Percentiles rank a stretch among this genome's conserved stretches.
phyloP scores from a whole-genome alignment of 768 basidiomycete genomes.

The Boletellus ananiceps region DNA sequence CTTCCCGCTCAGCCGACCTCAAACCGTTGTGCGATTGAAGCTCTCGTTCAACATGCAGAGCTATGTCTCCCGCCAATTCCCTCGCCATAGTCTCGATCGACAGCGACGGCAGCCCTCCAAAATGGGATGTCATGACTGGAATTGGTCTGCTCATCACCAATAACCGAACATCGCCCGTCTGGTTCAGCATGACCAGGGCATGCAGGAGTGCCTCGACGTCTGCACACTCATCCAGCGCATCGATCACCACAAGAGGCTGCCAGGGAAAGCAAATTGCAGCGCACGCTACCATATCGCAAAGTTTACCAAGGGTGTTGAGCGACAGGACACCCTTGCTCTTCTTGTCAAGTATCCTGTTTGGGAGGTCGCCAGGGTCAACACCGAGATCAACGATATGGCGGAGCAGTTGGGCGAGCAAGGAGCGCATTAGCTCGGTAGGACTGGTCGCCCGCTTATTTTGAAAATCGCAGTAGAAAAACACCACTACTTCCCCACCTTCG shows the following conservation, averaged over 20 bases:
- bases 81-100: neutral
- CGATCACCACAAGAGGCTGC: conserved; percentile 2
- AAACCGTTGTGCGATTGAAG: neutral
- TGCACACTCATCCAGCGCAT: neutral
- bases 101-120: too few species aligned
- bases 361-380: neutral
- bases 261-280: neutral
- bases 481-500: neutral
- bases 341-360: neutral
- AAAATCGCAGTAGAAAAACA: neutral
- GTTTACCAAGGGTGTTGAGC: neutral
- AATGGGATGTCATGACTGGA: too few species aligned
- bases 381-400: neutral
- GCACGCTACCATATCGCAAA: neutral
- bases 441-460: too few species aligned
- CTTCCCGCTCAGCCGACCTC: neutral
- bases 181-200: neutral
- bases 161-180: too few species aligned
- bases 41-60: neutral
- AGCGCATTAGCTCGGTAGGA: too few species aligned
- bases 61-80: neutral
- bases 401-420: neutral
- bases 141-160: too few species aligned
- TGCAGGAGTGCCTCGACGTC: neutral
- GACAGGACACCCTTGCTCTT: neutral